A percentile compares a stretch with the other conserved stretches of the same genome.
Evolutionary conservation across 2,329 filamentous ascomycete species (phyloP).

Genomic region (Phyllosticta capitalensis): DNA sequence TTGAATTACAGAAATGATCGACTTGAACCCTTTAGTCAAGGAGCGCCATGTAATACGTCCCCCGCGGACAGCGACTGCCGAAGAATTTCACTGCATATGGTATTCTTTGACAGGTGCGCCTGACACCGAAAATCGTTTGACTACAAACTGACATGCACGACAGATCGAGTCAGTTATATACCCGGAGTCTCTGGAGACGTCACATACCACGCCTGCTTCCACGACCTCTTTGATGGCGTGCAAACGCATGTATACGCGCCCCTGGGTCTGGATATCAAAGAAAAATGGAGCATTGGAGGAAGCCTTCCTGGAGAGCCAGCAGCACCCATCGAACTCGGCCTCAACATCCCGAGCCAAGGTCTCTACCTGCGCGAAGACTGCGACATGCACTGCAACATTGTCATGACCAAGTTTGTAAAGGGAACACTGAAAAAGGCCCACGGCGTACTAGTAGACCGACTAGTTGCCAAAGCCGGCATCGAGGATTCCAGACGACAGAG

Average conservation of each 20-base stretch:
- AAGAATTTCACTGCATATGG: constrained; percentile 67
- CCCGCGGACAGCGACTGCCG: constrained; percentile 54
- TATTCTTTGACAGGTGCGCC: constrained; percentile 45
- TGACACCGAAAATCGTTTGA: no score
- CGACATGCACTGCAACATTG: constrained; percentile 68
- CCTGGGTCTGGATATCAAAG: constrained; percentile 67
- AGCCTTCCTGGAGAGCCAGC: constrained; percentile 60
- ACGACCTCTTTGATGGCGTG: constrained; percentile 61
- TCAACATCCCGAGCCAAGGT: constrained; percentile 56
- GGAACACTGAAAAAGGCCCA: constrained; percentile 73
- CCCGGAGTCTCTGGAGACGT: constrained; percentile 61
- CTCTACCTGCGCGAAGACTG: constrained; percentile 81
- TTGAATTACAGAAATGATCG: no score
- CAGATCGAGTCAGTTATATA: constrained; percentile 66
- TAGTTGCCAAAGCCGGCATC: constrained; percentile 16
- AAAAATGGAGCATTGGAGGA: constrained; percentile 68
- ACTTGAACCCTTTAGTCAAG: constrained; percentile 74
- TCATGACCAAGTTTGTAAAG: constrained; percentile 70
- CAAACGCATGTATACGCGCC: constrained; percentile 81
- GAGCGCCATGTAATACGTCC: constrained; percentile 59
- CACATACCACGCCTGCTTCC: constrained; percentile 71
- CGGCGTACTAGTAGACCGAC: constrained; percentile 52
- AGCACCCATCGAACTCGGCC: constrained; percentile 55
- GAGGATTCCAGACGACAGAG: not conserved
- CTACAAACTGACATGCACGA: constrained; percentile 28